Evolutionary conservation across 2,329 filamentous ascomycete genomes (phyloP), one percentile per base, ranked within the genome.

Genomic region (Trichoderma polysporum): DNA sequence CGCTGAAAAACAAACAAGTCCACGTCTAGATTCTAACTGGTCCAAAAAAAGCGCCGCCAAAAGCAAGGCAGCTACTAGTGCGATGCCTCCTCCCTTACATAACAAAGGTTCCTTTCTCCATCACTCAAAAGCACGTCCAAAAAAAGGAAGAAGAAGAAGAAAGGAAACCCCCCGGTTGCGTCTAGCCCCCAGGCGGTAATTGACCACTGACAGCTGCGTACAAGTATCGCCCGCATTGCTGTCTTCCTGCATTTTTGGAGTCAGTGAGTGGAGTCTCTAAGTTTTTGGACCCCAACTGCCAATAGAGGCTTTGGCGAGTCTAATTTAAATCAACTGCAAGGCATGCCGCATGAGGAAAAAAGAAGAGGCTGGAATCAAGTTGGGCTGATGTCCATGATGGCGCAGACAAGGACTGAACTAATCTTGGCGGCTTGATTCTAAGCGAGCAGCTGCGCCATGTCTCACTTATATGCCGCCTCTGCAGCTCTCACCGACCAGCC

Each of bases 401-500:
- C 58, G 19, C 61, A 45, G 41, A 35, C 37, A 35, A 31, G 27
- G 27, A 27, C 13, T 19, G 19, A 12, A 35, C 61, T 19, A 56
- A 45, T 47, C 37, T 35, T 54, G 27, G 54, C 19, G 25, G 35
- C 19, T 56, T 31, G 50, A 22, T 39, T 19, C 29, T 56, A 64
- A 56, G 60, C 60, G 29, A 64, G 60, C 39, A 45, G 37, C 50
- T 47, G 61, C 50, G 22, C 19, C 50, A 27, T 27, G 61, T 31
- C 37, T 64, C 37, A 56, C 27, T 29, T 41, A 47, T 31, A 54
- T 33, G 37, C 47, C 61, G 35, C 19, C 37, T 47, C 15, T 53
- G 63, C 33, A 53, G 33, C n/a, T 25, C 50, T 64, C 75, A 81
- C 68, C 79, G 78, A 27, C 79, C 80, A 10, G 79, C 78, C 83